These are phyloP conservation scores for Aspergillus hancockii DNA, from an alignment of 495 filamentous ascomycete genomes.

Conservation along the genomic window DNA sequence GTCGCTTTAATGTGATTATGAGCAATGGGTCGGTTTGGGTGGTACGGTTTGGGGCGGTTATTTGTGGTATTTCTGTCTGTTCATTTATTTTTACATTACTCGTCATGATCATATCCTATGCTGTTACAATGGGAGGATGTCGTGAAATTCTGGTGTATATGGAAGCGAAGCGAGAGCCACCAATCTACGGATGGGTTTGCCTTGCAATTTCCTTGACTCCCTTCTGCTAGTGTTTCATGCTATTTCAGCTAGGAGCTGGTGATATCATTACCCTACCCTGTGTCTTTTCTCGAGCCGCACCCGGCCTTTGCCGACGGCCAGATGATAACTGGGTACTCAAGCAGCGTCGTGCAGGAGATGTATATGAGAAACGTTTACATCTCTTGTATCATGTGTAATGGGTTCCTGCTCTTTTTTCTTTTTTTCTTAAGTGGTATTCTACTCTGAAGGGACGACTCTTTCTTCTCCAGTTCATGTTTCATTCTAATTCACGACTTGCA, in stretches of 20 bases:
- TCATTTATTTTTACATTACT: neutral
- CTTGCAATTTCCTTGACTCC: neutral
- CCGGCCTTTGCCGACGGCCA: neutral
- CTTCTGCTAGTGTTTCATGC: conserved; percentile 1
- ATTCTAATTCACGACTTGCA: neutral
- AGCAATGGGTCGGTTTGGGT: conserved; percentile 29
- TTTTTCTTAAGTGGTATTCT: neutral
- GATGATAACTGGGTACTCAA: neutral
- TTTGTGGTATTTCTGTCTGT: conserved; percentile 13
- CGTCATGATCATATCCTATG: neutral
- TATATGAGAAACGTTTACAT: neutral
- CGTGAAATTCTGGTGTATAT: conserved; percentile 1
- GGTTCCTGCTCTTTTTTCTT: neutral
- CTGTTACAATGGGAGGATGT: neutral
- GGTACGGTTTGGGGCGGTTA: conserved; percentile 31
- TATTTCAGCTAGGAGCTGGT: conserved; percentile 6
- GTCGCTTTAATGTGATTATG: conserved; percentile 25
- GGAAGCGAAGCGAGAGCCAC: neutral
- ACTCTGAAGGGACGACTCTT: neutral
- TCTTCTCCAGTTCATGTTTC: neutral
- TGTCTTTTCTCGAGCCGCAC: neutral
- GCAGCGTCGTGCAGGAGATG: neutral
- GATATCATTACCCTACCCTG: conserved; percentile 1
- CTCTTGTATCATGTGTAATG: neutral
- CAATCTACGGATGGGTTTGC: neutral